Percentiles rank a stretch among this genome's conserved stretches.
Evolutionary conservation across 345 rosid species (phyloP).

Genomic region (Citrus sp.): DNA sequence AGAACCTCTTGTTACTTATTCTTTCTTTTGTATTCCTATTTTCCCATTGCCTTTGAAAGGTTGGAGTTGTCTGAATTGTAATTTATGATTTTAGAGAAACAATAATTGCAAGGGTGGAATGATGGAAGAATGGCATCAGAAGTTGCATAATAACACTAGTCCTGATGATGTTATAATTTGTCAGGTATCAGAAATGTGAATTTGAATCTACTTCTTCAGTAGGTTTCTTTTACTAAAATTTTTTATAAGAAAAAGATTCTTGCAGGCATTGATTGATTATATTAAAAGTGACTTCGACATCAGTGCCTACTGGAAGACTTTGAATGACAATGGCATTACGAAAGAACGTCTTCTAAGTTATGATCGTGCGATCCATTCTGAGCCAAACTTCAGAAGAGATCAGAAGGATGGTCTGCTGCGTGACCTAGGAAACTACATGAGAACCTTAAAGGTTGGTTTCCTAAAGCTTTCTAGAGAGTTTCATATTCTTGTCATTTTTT

Average conservation of each 20-base stretch:
- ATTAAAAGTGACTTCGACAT: conserved; percentile 73
- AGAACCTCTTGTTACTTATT: conserved; percentile 16
- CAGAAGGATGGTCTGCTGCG: conserved; percentile 83
- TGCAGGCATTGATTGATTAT: conserved; percentile 88
- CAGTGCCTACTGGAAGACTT: conserved; percentile 90
- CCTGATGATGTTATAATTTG: conserved; percentile 98
- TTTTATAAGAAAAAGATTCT: conserved; percentile 20
- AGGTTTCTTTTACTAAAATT: background rate
- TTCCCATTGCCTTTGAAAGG: conserved; percentile 1
- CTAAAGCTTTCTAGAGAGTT: conserved; percentile 12
- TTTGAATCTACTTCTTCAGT: conserved; percentile 9
- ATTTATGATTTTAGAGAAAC: conserved; percentile 56
- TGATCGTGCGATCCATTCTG: conserved; percentile 92
- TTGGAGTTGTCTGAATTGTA: conserved; percentile 2
- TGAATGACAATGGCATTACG: conserved; percentile 90
- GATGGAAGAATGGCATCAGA: conserved; percentile 99
- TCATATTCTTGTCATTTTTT: conserved; percentile 3
- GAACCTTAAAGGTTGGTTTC: conserved; percentile 83
- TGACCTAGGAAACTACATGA: conserved; percentile 93
- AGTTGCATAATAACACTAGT: conserved; percentile 97
- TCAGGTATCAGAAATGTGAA: conserved; percentile 56
- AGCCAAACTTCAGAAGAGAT: conserved; percentile 76
- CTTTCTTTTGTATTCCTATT: conserved; percentile 10
- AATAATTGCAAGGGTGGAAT: conserved; percentile 97
- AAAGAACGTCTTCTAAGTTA: conserved; percentile 92